phyloP scores from a whole-genome alignment of 352 stramenopile genomes.

The Elongisporangium anandrum region DNA sequence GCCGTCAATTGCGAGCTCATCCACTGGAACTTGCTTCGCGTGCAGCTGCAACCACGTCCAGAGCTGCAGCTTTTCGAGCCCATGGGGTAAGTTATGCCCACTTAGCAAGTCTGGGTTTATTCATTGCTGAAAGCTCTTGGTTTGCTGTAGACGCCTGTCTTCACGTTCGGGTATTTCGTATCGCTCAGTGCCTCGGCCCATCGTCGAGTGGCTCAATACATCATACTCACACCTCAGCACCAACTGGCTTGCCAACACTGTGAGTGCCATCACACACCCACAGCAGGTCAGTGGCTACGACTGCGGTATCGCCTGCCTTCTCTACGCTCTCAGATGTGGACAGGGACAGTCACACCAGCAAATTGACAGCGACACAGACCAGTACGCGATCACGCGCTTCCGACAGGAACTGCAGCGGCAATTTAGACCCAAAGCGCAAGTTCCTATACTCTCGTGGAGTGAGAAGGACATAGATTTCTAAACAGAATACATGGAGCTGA shows the following conservation, averaged over 20 bases:
- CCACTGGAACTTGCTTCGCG: constrained; percentile 88
- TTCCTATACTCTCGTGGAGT: constrained; percentile 2
- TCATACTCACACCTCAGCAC: constrained; percentile 58
- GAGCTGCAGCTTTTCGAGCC: constrained; percentile 88
- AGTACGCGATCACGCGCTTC: constrained; percentile 70
- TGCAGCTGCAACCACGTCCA: constrained; percentile 58
- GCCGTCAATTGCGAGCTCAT: constrained; percentile 75
- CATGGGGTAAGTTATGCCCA: constrained; percentile 47
- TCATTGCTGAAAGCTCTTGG: constrained; percentile 1
- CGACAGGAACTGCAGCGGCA: constrained; percentile 44
- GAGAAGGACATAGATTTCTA: no score
- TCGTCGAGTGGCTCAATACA: constrained; percentile 83
- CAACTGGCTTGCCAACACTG: constrained; percentile 47
- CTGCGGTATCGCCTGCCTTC: constrained; percentile 82
- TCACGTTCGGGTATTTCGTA: constrained; percentile 63
- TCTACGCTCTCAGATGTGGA: constrained; percentile 86
- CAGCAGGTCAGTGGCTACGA: constrained; percentile 89
- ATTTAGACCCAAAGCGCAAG: constrained; percentile 13
- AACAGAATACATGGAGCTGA: no score
- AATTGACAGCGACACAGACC: constrained; percentile 60
- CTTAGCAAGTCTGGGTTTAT: no score
- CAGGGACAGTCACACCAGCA: constrained; percentile 49
- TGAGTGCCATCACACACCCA: constrained; percentile 75
- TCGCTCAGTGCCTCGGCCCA: constrained; percentile 64
- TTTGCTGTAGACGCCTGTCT: constrained; percentile 27